A percentile compares a stretch with the other conserved stretches of the same genome.
These are phyloP conservation scores for Pyrus hybrid DNA, from an alignment of 331 rosid genomes.

Conservation along the genomic window DNA sequence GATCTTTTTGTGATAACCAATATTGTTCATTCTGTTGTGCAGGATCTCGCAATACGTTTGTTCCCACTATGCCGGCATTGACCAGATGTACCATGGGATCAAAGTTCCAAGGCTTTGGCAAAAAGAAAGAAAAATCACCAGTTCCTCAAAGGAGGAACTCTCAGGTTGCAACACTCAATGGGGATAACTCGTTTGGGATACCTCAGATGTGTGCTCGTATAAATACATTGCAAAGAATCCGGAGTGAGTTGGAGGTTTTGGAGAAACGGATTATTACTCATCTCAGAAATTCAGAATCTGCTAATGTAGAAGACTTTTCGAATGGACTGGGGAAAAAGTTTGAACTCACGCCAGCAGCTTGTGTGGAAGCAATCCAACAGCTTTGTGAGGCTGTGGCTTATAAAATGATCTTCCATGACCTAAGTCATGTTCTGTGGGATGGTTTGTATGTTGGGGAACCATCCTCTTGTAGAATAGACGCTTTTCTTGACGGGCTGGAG, in stretches of 20 bases:
- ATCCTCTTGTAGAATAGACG: conserved; percentile 67
- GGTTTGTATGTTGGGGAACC: conserved; percentile 74
- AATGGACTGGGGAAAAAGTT: conserved; percentile 62
- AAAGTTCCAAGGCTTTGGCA: conserved; percentile 94
- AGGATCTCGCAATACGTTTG: conserved; percentile 76
- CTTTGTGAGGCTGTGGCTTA: conserved; percentile 70
- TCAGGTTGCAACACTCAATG: conserved; percentile 69
- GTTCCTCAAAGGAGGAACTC: conserved; percentile 73
- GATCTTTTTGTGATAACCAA: conserved; percentile 11
- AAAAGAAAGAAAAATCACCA: conserved; percentile 86
- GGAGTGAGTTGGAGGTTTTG: conserved; percentile 63
- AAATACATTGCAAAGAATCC: conserved; percentile 82
- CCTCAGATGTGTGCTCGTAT: conserved; percentile 73
- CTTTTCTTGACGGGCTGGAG: conserved; percentile 76
- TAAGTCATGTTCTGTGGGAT: conserved; percentile 69
- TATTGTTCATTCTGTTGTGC: conserved; percentile 24
- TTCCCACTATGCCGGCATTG: conserved; percentile 91
- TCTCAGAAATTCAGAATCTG: conserved; percentile 64
- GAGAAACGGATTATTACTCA: conserved; percentile 78
- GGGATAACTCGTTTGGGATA: conserved; percentile 51
- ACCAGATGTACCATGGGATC: conserved; percentile 87
- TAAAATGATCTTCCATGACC: conserved; percentile 65
- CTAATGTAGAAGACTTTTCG: conserved; percentile 40
- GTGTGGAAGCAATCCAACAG: conserved; percentile 78
- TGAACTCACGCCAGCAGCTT: conserved; percentile 63